A percentile compares a stretch with the other conserved stretches of the same genome.
These are phyloP conservation scores for Euphorbia pulcherrima DNA, from an alignment of 345 rosid species.

Conservation along the genomic window DNA sequence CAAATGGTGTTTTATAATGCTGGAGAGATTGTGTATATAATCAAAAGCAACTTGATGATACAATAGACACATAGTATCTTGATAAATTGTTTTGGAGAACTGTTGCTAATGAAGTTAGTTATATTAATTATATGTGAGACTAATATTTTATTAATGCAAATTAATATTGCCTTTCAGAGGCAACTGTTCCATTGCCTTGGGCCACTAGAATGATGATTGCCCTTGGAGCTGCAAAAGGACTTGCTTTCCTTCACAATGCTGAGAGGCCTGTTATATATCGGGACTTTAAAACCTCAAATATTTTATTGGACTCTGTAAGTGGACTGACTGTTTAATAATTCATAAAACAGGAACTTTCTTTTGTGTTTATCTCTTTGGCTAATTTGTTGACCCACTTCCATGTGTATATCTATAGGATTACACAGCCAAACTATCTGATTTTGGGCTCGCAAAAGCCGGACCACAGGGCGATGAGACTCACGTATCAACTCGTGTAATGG, in stretches of 20 bases:
- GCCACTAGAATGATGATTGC: constrained; percentile 95
- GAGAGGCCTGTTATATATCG: constrained; percentile 93
- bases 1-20: not conserved
- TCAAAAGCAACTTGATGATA: not conserved
- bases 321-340: constrained; percentile 4
- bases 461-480: constrained; percentile 98
- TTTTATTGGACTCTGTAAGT: constrained; percentile 85
- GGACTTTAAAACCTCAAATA: constrained; percentile 96
- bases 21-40: not conserved
- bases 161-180: constrained; percentile 50
- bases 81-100: not conserved
- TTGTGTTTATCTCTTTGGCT: constrained; percentile 6
- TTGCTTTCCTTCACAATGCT: constrained; percentile 93
- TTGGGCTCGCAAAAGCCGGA: constrained; percentile 98
- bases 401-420: constrained; percentile 58
- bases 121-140: not conserved
- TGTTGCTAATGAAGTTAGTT: too few relatives aligned
- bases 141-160: constrained; percentile 24
- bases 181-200: constrained; percentile 76
- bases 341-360: constrained; percentile 5
- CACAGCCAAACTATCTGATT: constrained; percentile 93
- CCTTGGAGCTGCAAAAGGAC: constrained; percentile 97
- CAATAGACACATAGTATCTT: not conserved
- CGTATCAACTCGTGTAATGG: constrained; percentile 96
- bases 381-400: constrained; percentile 12